Conservation (phyloP, 2,329 filamentous ascomycete genomes). For the Shiraia sp. region DNA sequence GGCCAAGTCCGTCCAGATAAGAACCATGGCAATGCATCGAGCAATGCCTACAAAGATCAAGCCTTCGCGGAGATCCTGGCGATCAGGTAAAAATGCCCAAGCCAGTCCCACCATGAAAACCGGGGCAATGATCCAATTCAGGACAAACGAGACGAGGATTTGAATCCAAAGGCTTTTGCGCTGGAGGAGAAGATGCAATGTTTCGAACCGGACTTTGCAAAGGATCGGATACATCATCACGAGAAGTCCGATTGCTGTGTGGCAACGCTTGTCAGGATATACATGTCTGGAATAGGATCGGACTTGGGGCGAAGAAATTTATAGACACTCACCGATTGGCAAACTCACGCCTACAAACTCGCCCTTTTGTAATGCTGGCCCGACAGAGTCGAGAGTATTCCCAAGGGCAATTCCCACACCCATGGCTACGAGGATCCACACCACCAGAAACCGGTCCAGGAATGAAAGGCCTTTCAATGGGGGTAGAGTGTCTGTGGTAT, state of each 20-base stretch:
- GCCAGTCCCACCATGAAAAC: conserved; percentile 77
- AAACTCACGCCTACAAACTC: conserved; percentile 72
- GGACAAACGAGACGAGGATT: conserved; percentile 72
- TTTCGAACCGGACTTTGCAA: conserved; percentile 82
- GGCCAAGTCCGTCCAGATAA: conserved; percentile 79
- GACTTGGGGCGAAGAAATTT: not conserved
- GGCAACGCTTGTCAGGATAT: not conserved
- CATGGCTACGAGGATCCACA: conserved; percentile 80
- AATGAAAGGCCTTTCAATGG: conserved; percentile 48
- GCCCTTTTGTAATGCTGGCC: conserved; percentile 67
- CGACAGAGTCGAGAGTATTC: conserved; percentile 70
- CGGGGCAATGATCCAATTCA: conserved; percentile 85
- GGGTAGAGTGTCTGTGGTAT: conserved; percentile 12
- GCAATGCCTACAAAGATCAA: conserved; percentile 83
- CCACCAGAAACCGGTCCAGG: conserved; percentile 51
- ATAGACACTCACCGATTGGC: conserved; percentile 60
- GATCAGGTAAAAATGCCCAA: conserved; percentile 58
- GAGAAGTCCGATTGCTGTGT: conserved; percentile 72
- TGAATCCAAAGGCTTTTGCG: conserved; percentile 73
- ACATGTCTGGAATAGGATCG: not conserved
- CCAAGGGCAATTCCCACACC: conserved; percentile 73
- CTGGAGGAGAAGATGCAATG: conserved; percentile 67
- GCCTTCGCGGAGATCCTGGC: conserved; percentile 60
- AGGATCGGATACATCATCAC: conserved; percentile 96
- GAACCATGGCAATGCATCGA: conserved; percentile 85